Conservation (phyloP, 2,329 filamentous ascomycete genomes). For the Plectosphaerella cucumerina region DNA sequence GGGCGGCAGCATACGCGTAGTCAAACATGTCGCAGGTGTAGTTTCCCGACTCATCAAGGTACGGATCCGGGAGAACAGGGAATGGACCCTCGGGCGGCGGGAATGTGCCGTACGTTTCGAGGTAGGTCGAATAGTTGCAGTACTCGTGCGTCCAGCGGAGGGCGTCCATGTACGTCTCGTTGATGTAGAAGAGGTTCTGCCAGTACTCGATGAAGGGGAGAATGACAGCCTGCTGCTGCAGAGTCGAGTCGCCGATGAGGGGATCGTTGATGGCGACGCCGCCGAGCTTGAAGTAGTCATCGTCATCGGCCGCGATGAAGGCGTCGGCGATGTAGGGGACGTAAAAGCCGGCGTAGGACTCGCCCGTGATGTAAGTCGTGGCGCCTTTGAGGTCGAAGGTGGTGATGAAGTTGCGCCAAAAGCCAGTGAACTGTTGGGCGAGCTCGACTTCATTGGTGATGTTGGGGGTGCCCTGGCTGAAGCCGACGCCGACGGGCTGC, state of each 20-base stretch:
- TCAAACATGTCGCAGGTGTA: constrained; percentile 52
- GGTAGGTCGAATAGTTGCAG: constrained; percentile 61
- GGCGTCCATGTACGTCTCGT: constrained; percentile 49
- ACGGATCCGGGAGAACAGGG: constrained; percentile 40
- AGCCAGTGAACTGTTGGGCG: constrained; percentile 70
- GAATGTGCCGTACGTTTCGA: constrained; percentile 60
- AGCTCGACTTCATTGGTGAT: constrained; percentile 65
- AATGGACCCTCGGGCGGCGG: constrained; percentile 58
- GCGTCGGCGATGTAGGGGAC: constrained; percentile 69
- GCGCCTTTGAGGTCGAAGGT: constrained; percentile 63
- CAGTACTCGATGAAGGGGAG: constrained; percentile 59
- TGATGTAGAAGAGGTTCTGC: constrained; percentile 57
- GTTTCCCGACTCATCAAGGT: constrained; percentile 26
- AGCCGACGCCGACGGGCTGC: constrained; percentile 64
- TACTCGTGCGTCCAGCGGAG: constrained; percentile 49
- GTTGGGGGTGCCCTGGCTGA: constrained; percentile 59
- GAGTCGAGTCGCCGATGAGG: constrained; percentile 47
- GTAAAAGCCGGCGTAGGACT: constrained; percentile 63
- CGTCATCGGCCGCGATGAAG: constrained; percentile 65
- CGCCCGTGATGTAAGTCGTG: constrained; percentile 71
- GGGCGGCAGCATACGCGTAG: constrained; percentile 49
- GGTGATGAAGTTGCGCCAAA: constrained; percentile 73
- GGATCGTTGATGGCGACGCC: constrained; percentile 73
- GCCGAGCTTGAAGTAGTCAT: constrained; percentile 61
- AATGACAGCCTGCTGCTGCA: constrained; percentile 42